A percentile compares a stretch with the other conserved stretches of the same genome.
Evolutionary conservation across 169 alveolate species (phyloP).

Genomic region (Plasmodium sp.): DNA sequence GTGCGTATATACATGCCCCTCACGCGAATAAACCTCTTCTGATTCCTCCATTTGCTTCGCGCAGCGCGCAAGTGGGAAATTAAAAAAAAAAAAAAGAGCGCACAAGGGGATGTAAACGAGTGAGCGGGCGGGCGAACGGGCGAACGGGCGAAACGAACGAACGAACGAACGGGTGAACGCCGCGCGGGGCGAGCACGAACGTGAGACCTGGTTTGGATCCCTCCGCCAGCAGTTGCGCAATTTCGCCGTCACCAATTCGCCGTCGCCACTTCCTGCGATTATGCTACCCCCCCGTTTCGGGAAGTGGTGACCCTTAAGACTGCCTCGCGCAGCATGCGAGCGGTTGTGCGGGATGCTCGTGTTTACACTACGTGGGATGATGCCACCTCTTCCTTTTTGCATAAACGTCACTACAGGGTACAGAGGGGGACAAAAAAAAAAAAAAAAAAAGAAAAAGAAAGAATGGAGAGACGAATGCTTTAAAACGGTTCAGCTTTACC

Average conservation of each 20-base stretch:
- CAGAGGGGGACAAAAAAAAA: too few relatives aligned
- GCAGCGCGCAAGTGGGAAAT: background rate
- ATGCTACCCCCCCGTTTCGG: background rate
- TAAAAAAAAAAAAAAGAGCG: background rate
- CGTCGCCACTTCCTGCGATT: background rate
- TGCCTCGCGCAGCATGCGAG: background rate
- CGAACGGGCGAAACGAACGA: background rate
- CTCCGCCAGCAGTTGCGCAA: background rate
- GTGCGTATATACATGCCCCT: background rate
- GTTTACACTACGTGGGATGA: background rate
- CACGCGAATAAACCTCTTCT: background rate
- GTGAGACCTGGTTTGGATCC: background rate
- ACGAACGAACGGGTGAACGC: background rate
- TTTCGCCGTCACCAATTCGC: background rate
- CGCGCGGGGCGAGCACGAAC: background rate
- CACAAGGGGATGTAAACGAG: background rate
- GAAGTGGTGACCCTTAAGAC: background rate
- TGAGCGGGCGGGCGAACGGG: background rate
- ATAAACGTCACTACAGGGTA: too few relatives aligned
- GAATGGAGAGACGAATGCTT: background rate
- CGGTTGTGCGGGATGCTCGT: background rate
- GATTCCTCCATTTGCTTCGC: background rate
- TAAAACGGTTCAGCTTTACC: background rate
- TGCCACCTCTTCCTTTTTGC: background rate
- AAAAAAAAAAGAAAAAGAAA: too few relatives aligned